Evolutionary conservation across 1,284 basidiomycete species (phyloP).

Genomic region (Termitomyces sp.): DNA sequence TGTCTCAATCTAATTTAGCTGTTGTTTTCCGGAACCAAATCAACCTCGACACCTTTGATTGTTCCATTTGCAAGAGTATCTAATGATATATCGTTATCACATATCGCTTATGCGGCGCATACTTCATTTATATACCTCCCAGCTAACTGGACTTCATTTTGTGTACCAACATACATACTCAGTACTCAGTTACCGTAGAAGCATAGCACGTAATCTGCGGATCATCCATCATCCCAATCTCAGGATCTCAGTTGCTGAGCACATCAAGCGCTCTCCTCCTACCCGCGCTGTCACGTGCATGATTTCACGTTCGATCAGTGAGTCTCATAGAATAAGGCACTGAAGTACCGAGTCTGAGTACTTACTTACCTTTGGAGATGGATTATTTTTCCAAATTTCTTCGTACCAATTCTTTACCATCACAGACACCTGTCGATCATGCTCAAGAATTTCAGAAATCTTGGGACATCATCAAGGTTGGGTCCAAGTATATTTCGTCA

Average conservation of each 20-base stretch:
- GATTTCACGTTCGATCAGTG: too few relatives aligned
- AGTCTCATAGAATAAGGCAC: too few relatives aligned
- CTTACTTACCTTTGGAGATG: constrained; percentile 36
- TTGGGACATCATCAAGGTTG: constrained; percentile 68
- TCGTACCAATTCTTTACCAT: constrained; percentile 44
- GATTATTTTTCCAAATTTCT: constrained; percentile 84
- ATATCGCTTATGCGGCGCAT: constrained; percentile 20
- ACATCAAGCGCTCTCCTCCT: too few relatives aligned
- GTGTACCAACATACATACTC: constrained; percentile 33
- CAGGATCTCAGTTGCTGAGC: background rate
- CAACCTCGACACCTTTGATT: constrained; percentile 44
- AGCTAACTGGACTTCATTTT: constrained; percentile 17
- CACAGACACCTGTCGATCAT: constrained; percentile 57
- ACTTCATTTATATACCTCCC: constrained; percentile 21
- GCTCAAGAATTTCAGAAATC: constrained; percentile 68
- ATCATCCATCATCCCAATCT: background rate
- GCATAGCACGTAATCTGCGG: constrained; percentile 15
- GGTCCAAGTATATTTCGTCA: constrained; percentile 9
- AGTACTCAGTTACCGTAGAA: constrained; percentile 27
- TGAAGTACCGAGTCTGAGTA: too few relatives aligned
- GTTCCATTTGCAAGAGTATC: constrained; percentile 73
- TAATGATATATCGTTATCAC: constrained; percentile 44
- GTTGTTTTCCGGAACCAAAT: constrained; percentile 67
- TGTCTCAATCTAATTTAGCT: constrained; percentile 35
- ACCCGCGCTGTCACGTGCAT: too few relatives aligned